Percentiles rank a stretch among this genome's conserved stretches.
Conservation (phyloP, 202 grass and related monocot species). For the Digitaria exilis region DNA sequence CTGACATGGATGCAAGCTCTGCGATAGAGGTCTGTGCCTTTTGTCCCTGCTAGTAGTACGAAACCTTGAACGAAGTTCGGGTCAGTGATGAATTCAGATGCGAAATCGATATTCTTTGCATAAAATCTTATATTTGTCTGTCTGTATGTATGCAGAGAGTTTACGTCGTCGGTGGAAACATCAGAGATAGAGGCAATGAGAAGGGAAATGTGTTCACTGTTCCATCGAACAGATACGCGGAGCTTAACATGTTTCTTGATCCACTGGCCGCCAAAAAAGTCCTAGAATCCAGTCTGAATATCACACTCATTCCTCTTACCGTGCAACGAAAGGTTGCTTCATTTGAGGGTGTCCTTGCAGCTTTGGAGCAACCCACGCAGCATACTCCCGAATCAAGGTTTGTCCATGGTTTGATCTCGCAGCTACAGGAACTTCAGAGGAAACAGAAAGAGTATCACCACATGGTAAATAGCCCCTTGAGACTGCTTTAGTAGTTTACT, state of each 20-base stretch:
- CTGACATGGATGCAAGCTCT: conserved; percentile 52
- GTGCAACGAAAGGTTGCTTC: conserved; percentile 60
- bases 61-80: background rate
- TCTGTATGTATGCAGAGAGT: conserved; percentile 61
- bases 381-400: conserved; percentile 69
- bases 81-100: background rate
- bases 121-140: background rate
- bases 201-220: conserved; percentile 77
- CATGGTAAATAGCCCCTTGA: conserved; percentile 50
- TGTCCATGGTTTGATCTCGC: conserved; percentile 48
- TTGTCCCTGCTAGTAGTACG: background rate
- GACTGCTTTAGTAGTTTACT: conserved; percentile 38
- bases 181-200: conserved; percentile 46
- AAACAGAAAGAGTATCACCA: conserved; percentile 64
- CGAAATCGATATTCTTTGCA: background rate
- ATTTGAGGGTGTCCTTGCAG: conserved; percentile 45
- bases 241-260: conserved; percentile 93
- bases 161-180: conserved; percentile 69
- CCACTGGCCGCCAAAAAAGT: conserved; percentile 73
- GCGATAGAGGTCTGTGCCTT: conserved; percentile 60
- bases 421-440: conserved; percentile 54
- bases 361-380: conserved; percentile 27
- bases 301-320: conserved; percentile 73
- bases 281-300: conserved; percentile 61
- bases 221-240: conserved; percentile 64